These are phyloP conservation scores for Trichoderma simmonsii DNA, from an alignment of 2,329 filamentous ascomycete genomes.

Conservation along the genomic window DNA sequence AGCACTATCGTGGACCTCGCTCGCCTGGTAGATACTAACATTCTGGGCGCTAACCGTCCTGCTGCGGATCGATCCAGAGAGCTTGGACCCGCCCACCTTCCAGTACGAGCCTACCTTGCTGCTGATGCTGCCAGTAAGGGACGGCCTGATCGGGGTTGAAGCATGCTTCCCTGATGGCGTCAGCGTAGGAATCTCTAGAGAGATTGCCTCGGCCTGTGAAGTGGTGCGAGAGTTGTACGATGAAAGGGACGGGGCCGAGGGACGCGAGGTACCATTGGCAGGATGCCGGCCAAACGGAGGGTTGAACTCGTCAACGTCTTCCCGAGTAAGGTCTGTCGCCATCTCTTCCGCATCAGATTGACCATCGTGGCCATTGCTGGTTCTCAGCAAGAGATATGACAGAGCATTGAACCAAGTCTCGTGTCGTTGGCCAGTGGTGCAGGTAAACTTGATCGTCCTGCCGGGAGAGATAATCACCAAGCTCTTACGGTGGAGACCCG, in stretches of 20 bases:
- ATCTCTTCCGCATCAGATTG: constrained; percentile 59
- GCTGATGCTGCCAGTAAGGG: constrained; percentile 44
- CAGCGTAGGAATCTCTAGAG: constrained; percentile 55
- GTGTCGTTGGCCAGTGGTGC: constrained; percentile 86
- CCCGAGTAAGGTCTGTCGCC: constrained; percentile 54
- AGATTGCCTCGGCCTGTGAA: constrained; percentile 52
- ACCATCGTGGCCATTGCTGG: constrained; percentile 61
- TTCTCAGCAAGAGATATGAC: constrained; percentile 84
- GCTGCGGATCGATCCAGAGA: constrained; percentile 51
- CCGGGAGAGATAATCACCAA: constrained; percentile 86
- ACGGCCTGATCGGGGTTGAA: constrained; percentile 31
- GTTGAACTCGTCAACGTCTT: constrained; percentile 78
- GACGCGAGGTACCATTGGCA: constrained; percentile 39
- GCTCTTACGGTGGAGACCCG: constrained; percentile 91
- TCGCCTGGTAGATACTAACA: constrained; percentile 56
- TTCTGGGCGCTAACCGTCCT: constrained; percentile 46
- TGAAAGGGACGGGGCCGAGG: constrained; percentile 63
- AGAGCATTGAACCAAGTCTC: constrained; percentile 99
- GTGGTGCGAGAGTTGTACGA: constrained; percentile 76
- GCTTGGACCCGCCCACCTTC: constrained; percentile 45
- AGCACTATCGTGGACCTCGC: constrained; percentile 69
- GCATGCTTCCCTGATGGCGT: constrained; percentile 45
- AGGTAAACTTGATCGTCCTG: constrained; percentile 88
- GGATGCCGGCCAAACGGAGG: constrained; percentile 49
- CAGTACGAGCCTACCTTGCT: constrained; percentile 60